Evolutionary conservation across 352 stramenopile genomes (phyloP), one percentile per base, ranked within the genome.

Genomic region (Elongisporangium anandrum): DNA sequence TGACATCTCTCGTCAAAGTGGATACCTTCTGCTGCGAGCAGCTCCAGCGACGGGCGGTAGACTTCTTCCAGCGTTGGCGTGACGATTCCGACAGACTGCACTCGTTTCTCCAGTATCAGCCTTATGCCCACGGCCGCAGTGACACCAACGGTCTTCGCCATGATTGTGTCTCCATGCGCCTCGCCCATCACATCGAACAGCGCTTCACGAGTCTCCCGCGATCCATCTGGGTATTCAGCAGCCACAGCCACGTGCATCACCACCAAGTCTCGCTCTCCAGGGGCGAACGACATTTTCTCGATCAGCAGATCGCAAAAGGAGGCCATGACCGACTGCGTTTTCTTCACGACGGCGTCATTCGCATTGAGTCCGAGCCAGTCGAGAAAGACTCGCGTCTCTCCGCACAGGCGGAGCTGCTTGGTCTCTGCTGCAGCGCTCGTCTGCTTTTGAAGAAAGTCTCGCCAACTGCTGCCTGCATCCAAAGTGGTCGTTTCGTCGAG

Each of bases 81-180:
- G 6, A 94, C 52, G 12, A 93, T 61, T 10, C 84, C 84, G 26
- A 73, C 75, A 26, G 54, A 61, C n/a, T 24, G 17, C 13, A 94
- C 61, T 21, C 61, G 52, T 19, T 72, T 71, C n/a, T 81, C 59
- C 8, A 97, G 60, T 23, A 97, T 68, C 4, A 96, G 69, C 41
- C 88, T 75, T 3, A 83, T 73, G n/a, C 79, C 86, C 55, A 92
- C 81, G 8, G 85, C 90, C 24, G 82, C 75, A 39, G 87, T 91
- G 48, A 90, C 76, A 12, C 90, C 90, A 15, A 97, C 90, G 2
- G 88, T 96, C 59, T 85, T 85, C 19, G 81, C 75, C 88, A 97
- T 97, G 47, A 81, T 77, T 10, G 82, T 90, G 64, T 87, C 81
- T 21, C 65, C 68, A 23, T 72, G 47, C 1, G 57, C 34, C 1